phyloP scores from a whole-genome alignment of 768 basidiomycete species.

The Pulveroboletus sp. region DNA sequence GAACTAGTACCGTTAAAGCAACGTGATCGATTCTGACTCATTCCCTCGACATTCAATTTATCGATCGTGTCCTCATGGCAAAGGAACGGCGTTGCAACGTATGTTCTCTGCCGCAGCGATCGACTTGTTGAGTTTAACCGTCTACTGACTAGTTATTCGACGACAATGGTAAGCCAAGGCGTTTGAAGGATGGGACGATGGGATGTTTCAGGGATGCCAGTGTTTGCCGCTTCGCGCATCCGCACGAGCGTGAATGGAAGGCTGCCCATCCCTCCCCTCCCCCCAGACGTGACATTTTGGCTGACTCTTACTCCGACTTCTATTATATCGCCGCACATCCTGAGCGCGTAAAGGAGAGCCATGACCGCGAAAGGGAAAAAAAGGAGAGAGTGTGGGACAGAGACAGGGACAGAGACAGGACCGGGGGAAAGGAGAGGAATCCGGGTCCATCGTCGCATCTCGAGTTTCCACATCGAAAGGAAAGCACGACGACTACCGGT shows the following conservation, averaged over 20 bases:
- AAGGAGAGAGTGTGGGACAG: not conserved
- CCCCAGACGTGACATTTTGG: constrained; percentile 16
- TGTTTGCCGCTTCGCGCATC: constrained; percentile 29
- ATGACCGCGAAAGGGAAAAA: constrained; percentile 10
- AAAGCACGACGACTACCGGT: constrained; percentile 10
- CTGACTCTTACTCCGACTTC: constrained; percentile 21
- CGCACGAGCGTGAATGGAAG: constrained; percentile 31
- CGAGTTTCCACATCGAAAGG: constrained; percentile 15
- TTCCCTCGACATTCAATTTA: not conserved
- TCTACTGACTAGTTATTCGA: constrained; percentile 22
- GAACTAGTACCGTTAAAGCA: not conserved
- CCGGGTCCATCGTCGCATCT: not conserved
- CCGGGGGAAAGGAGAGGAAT: constrained; percentile 7
- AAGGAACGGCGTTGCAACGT: constrained; percentile 31
- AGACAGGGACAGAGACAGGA: not conserved
- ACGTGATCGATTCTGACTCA: not conserved
- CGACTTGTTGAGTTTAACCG: constrained; percentile 2
- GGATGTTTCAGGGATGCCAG: constrained; percentile 22
- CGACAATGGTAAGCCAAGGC: constrained; percentile 25
- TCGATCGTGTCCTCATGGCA: not conserved
- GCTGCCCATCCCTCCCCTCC: constrained; percentile 25
- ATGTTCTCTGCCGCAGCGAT: constrained; percentile 8
- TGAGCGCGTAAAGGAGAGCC: constrained; percentile 9
- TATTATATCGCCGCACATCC: constrained; percentile 14
- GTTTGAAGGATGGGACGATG: constrained; percentile 13